phyloP scores from a whole-genome alignment of 192 early-diverging fungal species.

The Coemansia sp. region DNA sequence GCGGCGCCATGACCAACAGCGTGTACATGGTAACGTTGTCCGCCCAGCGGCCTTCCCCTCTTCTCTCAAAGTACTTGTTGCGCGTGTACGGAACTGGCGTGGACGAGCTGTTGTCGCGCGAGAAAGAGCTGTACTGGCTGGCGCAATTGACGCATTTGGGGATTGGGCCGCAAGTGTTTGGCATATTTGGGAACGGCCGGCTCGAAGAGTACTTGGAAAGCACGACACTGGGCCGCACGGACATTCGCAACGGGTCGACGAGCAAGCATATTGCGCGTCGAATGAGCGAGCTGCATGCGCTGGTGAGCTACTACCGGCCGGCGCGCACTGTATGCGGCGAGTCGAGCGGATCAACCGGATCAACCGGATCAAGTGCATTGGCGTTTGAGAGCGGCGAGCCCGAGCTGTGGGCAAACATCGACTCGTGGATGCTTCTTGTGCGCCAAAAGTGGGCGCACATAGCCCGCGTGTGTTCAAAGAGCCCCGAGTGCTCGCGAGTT shows the following conservation, averaged over 20 bases:
- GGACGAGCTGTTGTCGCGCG: slow-evolving; percentile 73
- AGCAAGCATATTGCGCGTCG: slow-evolving; percentile 71
- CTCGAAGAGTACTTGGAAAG: slow-evolving; percentile 82
- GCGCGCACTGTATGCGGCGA: neutral
- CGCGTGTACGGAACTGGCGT: slow-evolving; percentile 81
- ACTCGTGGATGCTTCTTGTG: slow-evolving; percentile 59
- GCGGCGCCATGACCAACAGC: slow-evolving; percentile 74
- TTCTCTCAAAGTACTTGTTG: slow-evolving; percentile 55
- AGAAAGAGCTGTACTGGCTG: slow-evolving; percentile 79
- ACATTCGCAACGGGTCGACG: slow-evolving; percentile 62
- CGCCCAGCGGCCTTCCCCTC: neutral
- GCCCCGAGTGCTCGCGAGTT: slow-evolving; percentile 19
- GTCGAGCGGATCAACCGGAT: neutral
- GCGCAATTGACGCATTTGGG: slow-evolving; percentile 63
- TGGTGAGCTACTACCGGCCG: slow-evolving; percentile 64
- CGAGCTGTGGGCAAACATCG: slow-evolving; percentile 68
- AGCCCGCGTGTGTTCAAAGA: slow-evolving; percentile 11
- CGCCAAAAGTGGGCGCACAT: slow-evolving; percentile 25
- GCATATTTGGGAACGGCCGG: slow-evolving; percentile 79
- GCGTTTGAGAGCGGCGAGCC: slow-evolving; percentile 26
- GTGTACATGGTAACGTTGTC: slow-evolving; percentile 39
- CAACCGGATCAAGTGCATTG: neutral
- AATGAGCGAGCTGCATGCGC: slow-evolving; percentile 68
- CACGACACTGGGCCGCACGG: slow-evolving; percentile 63
- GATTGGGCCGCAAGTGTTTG: slow-evolving; percentile 72